Evolutionary conservation across 75 land plant genomes (phyloP).

Genomic region (Selaginella tamariscina): DNA sequence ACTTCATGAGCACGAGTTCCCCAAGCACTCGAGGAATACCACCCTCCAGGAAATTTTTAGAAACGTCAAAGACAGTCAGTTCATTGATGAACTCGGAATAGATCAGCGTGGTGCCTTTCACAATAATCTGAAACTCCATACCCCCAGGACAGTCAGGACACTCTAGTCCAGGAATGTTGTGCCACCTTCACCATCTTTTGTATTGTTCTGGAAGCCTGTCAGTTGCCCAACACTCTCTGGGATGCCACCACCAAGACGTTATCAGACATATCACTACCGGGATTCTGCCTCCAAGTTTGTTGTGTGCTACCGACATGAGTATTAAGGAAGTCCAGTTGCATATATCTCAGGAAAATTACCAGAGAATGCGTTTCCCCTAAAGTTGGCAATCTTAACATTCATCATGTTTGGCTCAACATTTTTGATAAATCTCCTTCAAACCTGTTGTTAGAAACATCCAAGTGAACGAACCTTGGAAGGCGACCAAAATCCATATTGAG

Average conservation of each 20-base stretch:
- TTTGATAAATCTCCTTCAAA: not conserved
- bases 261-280: not conserved
- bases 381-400: not conserved
- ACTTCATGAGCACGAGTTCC: not conserved
- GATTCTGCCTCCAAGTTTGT: not conserved
- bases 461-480: not conserved
- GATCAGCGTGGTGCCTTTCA: not conserved
- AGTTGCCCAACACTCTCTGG: not conserved
- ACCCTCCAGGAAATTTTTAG: not conserved
- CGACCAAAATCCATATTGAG: slow-evolving; percentile 1
- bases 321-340: not conserved
- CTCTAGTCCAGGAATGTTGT: not conserved
- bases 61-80: not conserved
- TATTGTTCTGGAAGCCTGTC: not conserved
- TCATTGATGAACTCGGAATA: not conserved
- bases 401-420: not conserved
- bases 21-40: not conserved
- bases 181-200: not conserved
- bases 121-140: not conserved
- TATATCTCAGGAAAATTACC: not conserved
- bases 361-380: not conserved
- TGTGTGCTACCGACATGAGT: not conserved
- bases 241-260: not conserved
- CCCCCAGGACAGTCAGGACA: not conserved
- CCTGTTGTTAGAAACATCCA: not conserved